Conservation (phyloP, 2,329 filamentous ascomycete species). For the Didymella exigua region DNA sequence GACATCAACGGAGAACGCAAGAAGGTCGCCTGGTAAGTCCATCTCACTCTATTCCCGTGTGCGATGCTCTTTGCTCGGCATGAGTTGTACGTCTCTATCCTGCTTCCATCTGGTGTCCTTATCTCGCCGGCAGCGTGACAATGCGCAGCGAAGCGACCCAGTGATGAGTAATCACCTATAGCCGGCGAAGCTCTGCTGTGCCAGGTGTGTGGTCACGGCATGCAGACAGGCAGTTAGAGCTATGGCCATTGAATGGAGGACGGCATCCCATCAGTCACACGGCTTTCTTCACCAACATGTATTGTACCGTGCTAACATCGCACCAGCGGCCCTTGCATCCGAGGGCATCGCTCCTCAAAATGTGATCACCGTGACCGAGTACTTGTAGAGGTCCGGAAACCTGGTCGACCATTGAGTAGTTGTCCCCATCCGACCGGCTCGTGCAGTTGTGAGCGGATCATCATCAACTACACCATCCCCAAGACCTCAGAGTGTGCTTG, state of each 20-base stretch:
- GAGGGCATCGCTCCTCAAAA: slow-evolving; percentile 76
- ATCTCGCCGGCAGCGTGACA: not conserved
- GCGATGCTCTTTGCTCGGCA: not conserved
- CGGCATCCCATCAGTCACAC: not conserved
- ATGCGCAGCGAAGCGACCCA: not conserved
- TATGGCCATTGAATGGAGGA: not conserved
- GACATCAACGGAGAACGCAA: slow-evolving; percentile 71
- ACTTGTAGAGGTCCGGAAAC: slow-evolving; percentile 73
- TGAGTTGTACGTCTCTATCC: not conserved
- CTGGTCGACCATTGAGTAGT: slow-evolving; percentile 70
- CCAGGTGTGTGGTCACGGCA: not conserved
- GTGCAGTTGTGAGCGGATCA: slow-evolving; percentile 68
- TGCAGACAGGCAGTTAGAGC: not conserved
- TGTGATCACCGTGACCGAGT: slow-evolving; percentile 73
- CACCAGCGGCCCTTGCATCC: slow-evolving; percentile 72
- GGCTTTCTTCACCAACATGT: not conserved
- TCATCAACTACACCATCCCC: slow-evolving; percentile 54
- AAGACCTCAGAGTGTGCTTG: slow-evolving; percentile 49
- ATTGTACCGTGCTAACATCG: slow-evolving; percentile 18
- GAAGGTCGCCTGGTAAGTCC: slow-evolving; percentile 74
- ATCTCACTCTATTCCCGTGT: not conserved
- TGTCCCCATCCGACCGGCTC: slow-evolving; percentile 70
- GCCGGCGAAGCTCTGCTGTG: not conserved
- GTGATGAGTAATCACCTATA: not conserved
- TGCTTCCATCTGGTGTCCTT: not conserved